Percentiles rank a stretch among this genome's conserved stretches.
These are phyloP conservation scores for Penicillium brasilianum DNA, from an alignment of 2,329 filamentous ascomycete genomes.

Conservation along the genomic window DNA sequence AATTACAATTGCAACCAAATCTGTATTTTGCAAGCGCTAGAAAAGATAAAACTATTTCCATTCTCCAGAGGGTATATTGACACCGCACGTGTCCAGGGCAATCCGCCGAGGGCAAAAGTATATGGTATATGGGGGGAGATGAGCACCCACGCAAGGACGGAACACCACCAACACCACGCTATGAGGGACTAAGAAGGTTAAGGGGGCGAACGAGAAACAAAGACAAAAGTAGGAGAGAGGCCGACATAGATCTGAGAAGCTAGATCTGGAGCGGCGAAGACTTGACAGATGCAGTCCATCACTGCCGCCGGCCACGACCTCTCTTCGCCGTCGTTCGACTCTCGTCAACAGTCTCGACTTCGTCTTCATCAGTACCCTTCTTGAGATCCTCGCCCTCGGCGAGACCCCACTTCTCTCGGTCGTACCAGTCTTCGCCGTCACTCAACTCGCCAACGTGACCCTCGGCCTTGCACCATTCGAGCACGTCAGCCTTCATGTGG, in stretches of 20 bases:
- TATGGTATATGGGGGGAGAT: constrained; percentile 8
- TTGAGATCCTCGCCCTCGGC: constrained; percentile 58
- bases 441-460: constrained; percentile 69
- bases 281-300: constrained; percentile 11
- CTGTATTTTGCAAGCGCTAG: constrained; percentile 1
- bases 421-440: constrained; percentile 72
- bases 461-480: constrained; percentile 66
- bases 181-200: constrained; percentile 22
- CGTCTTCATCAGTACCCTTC: constrained; percentile 66
- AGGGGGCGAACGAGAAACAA: constrained; percentile 1
- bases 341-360: constrained; percentile 58
- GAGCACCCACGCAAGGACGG: constrained; percentile 14
- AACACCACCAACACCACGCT: constrained; percentile 42
- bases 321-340: constrained; percentile 46
- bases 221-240: constrained; percentile 5
- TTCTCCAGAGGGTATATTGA: constrained; percentile 28
- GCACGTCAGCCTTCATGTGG: constrained; percentile 63
- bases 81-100: constrained; percentile 14
- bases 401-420: constrained; percentile 65
- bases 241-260: background rate
- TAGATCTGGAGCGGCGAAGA: background rate
- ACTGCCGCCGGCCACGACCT: constrained; percentile 46
- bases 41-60: constrained; percentile 15
- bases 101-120: constrained; percentile 6
- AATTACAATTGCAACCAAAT: constrained; percentile 1